Base-by-base conservation (phyloP, 2,329 filamentous ascomycete species). In the Phialocephala subalpina region DNA sequence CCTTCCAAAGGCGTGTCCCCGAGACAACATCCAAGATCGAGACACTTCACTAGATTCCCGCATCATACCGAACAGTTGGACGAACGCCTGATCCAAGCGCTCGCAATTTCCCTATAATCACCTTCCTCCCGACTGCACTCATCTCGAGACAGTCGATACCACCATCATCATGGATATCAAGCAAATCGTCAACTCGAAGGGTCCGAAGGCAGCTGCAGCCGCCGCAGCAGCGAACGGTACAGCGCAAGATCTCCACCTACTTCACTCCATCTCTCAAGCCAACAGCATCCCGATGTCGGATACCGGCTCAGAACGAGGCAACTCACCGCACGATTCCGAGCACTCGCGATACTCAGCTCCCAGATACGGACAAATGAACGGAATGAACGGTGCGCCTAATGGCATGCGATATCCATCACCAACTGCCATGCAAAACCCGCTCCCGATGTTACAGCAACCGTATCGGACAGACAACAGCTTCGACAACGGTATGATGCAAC, bases 181-280 rank as follows among this genome's bases (percentile, higher is more conserved):
- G 60, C 73, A 77, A 59, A 78, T 78, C 36, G 76, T 78, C 40
- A 77, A 78, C 67, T 72, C 75, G 7, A 77, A 77, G 67, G 75
- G 73, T 69, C 45, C 60, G 47, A 64, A 66, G 14, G 74, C 72
- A 14, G 74, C 73, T 29, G 73, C 73, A 3, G 72, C 70, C 16
- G 71, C 68, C 20, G 72, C 72, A 27, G 69, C 65, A 55, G 70
- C 68, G 57, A 73, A 72, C 58, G 72, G 69, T 22, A 57, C 70
- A 20, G 68, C 68, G 55, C 74, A 74, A 62, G 76, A 77, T 56
- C 58, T 77, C n/a, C 75, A 77, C 49, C 68, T 77, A 57, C 69
- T 77, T 9, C 76, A 77, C 40, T 73, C 75, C 8, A 77, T 77
- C n/a, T 73, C 73, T 12, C 76, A 77, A 67, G 72, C 71, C 36